Base-by-base conservation (phyloP, 257 asterid genomes). In the Solanum dulcamara region DNA sequence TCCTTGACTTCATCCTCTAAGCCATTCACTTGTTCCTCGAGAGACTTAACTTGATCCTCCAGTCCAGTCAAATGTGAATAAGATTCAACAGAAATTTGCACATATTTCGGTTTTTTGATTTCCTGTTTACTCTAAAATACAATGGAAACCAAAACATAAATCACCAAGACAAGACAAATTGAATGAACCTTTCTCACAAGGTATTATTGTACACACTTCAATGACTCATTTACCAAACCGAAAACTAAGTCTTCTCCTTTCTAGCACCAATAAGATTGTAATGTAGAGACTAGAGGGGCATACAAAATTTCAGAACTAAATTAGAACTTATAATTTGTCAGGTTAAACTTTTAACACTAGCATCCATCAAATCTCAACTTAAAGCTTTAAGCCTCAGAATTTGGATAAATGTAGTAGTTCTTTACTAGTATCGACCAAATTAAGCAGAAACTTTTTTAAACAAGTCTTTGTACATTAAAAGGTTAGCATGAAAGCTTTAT, bases 71-170 rank as follows among this genome's bases (percentile, higher is more conserved):
- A 96, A 91, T 97, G 98, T 37, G 98, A 90, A 89, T 97, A 97
- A 14, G 98, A 93, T 81, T 97, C 99, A 88, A 97, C 88, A 32
- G 99, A 95, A 87, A 97, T 93, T 87, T 97, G 99, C 68, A 97
- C 98, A 89, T 94, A 97, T 88, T 93, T 97, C 5, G 97, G 93
- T 85, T 95, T 97, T 87, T 93, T 94, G 84, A 84, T 90, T 44
- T 96, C 98, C 84, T 91, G 94, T 83, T 91, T 93, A 37, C 64
- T 90, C 98, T 92, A 89, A 24, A 77, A 86, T 83, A 85, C 81
- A 64, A 81, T 64, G 81, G 81, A 84, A 64, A 57, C 40, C 40
- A 46, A 44, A 15, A 46, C 40, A 28, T 46, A 46, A 77, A 26
- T 44, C 12, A 42, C 26, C n/a, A 28, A 46, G 62, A 24, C 4